Base-by-base conservation (phyloP, 768 basidiomycete genomes). In the Lactifluus hygrophoroides region DNA sequence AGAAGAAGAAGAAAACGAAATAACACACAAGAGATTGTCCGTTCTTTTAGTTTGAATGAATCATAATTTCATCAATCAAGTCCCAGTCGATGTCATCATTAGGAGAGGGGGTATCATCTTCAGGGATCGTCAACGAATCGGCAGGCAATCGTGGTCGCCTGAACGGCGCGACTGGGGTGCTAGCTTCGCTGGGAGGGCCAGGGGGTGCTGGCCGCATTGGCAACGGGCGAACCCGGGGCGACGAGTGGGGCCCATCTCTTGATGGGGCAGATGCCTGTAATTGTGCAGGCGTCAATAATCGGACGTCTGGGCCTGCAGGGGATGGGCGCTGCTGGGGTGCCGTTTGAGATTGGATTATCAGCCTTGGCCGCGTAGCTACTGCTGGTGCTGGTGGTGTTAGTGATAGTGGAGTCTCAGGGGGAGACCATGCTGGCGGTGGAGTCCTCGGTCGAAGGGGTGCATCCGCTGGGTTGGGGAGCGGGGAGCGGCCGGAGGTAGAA, bases 41-140 rank as follows among this genome's bases (percentile, higher is more conserved):
- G 6, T 6, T 5, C 1, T 48, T 57, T 60, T 35, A 60, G 4
- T 35, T 23, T 13, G 63, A 35, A 19, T 46, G 30, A 28, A 23
- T 62, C 61, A 64, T 62, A 14, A 64, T 50, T 54, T 64, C 63
- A 35, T 64, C 61, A 32, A 64, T 64, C 53, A 62, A 32, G 40
- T 56, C 61, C 63, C 63, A 64, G 46, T 64, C 63, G 46, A 64
- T 64, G 25, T 61, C 62, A 42, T 63, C 62, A 19, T 30, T 45
- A 17, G 50, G 38, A 27, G 51, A 46, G 9, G 28, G 16, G 19
- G 19, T 19, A 9, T 58, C 56, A 13, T 61, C 57, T 19, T 53
- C 38, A 14, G 42, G 28, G 14, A 10, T 40, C 11, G 23, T 17
- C 8, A 30, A 21, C 2, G 34, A 3, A 4, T 60, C 54, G 2